Evolutionary conservation across 371 early-diverging fungal species (phyloP), one percentile per base, ranked within the genome.

Genomic region (Apophysomyces ossiformis): DNA sequence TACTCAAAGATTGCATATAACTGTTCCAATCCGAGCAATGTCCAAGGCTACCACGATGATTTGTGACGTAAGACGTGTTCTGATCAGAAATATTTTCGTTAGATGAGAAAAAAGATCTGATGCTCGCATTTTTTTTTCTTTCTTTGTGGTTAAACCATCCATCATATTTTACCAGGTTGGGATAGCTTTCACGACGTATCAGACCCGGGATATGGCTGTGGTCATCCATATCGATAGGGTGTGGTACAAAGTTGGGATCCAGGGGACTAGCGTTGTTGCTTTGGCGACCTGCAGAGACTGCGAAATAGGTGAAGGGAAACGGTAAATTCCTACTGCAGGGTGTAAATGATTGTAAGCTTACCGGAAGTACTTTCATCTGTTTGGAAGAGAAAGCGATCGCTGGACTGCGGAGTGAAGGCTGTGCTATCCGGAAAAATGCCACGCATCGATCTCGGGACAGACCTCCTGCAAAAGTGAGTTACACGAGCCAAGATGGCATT

Each of bases 41-140:
- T 43, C 54, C 59, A 15, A 35, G 35, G 12, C 54, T 65, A n/a
- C 60, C 58, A 59, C 59, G 63, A 79, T 78, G 32, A 79, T 82
- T 72, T 74, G 82, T 13, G 56, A 69, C 36, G 63, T 81, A 37
- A 83, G 79, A 54, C 68, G 72, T 37, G 79, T 79, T 26, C 69
- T 83, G 32, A 76, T 76, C 37, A 84, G 84, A 46, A 65, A 84
- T 26, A 26, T 26, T 26, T 26, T 11, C 38, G 56, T 16, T 74
- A 81, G 57, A 66, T 74, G 37, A 74, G 64, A 54, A 37, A 70
- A 26, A 67, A 47, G 45, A 61, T 26, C 32, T 26, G 32, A 26
- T 26, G 32, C 32, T 26, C 32, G 32, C 32, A 26, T 26, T 26
- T 26, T 26, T 26, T 26, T 26, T 26, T 41, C 41, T 13, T 11